Percentiles rank a stretch among this genome's conserved stretches.
Conservation (phyloP, 352 stramenopile species). For the Phytopythium kandeliae region DNA sequence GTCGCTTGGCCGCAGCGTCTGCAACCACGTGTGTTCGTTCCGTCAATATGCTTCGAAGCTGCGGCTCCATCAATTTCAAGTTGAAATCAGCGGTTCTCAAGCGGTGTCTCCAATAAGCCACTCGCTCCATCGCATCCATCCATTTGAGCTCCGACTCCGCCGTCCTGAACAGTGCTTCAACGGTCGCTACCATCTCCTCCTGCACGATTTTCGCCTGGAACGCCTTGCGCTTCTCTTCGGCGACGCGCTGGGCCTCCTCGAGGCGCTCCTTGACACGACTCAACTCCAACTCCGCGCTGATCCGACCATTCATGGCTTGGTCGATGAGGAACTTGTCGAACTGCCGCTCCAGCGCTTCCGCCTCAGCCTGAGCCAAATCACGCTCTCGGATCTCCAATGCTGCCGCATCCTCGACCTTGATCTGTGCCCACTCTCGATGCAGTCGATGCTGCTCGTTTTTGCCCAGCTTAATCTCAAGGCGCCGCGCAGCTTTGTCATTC, state of each 20-base stretch:
- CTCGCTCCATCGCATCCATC: constrained; percentile 44
- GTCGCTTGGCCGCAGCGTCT: constrained; percentile 39
- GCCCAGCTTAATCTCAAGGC: constrained; percentile 69
- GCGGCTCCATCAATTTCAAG: constrained; percentile 26
- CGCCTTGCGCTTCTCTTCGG: constrained; percentile 26
- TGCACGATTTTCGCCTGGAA: constrained; percentile 59
- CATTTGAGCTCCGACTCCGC: constrained; percentile 30
- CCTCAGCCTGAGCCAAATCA: constrained; percentile 31
- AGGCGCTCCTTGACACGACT: constrained; percentile 35
- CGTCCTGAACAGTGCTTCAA: constrained; percentile 40
- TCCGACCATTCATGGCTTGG: constrained; percentile 43
- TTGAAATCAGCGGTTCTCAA: constrained; percentile 18
- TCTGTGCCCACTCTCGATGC: constrained; percentile 61
- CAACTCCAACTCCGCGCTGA: constrained; percentile 41
- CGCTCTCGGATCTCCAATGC: constrained; percentile 51
- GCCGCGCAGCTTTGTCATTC: constrained; percentile 60
- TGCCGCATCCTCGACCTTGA: constrained; percentile 60
- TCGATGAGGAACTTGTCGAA: constrained; percentile 62
- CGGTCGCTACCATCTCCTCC: constrained; percentile 57
- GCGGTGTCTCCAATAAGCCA: constrained; percentile 27
- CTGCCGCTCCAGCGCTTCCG: constrained; percentile 38
- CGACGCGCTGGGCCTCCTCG: constrained; percentile 36
- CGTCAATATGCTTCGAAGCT: constrained; percentile 34
- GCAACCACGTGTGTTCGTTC: constrained; percentile 53
- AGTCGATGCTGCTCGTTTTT: constrained; percentile 78